Evolutionary conservation across 306 rosid species (phyloP), one percentile per base, ranked within the genome.

Genomic region (Boehmeria nivea): DNA sequence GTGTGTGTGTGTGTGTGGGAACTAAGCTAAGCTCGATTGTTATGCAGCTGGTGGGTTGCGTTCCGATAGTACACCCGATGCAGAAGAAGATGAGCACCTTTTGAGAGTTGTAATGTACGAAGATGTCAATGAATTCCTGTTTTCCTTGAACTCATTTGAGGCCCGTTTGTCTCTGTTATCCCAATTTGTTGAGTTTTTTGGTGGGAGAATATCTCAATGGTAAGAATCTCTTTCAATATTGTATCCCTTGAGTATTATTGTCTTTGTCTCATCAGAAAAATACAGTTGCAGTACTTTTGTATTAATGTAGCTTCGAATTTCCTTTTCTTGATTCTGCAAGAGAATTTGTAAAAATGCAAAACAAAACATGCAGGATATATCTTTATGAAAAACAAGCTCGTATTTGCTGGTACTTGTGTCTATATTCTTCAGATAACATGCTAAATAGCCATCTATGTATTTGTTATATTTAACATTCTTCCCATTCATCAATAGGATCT

Each of bases 161-260:
- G 95, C 94, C 54, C 85, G 78, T 20, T 50, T 82, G 43, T 87
- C 79, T 23, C 75, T 84, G 34, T 65, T 90, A 48, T 80, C 57
- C 63, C 98, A 90, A 68, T 81, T 87, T 55, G 57, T 84, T 65
- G 87, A 87, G 63, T 87, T 91, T 80, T 87, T 78, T 76, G 95
- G 87, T 34, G 98, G 95, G 64, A 82, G 80, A 69, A 60, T 76
- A 63, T 76, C 83, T 70, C 94, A 65, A 36, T 58, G 72, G 98
- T 87, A 74, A 84, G 89, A 47, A 57, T 70, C 69, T 68, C 68
- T 57, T n/a, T 65, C 42, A n/a, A 21, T n/a, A n/a, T 25, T 44
- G 23, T 64, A 27, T 56, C 45, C 10, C 8, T 9, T 8, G 18
- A 17, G 27, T 27, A 14, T 33, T 33, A 33, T n/a, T n/a, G n/a